Base-by-base conservation (phyloP, 371 early-diverging fungal genomes). In the Apophysomyces sp. region DNA sequence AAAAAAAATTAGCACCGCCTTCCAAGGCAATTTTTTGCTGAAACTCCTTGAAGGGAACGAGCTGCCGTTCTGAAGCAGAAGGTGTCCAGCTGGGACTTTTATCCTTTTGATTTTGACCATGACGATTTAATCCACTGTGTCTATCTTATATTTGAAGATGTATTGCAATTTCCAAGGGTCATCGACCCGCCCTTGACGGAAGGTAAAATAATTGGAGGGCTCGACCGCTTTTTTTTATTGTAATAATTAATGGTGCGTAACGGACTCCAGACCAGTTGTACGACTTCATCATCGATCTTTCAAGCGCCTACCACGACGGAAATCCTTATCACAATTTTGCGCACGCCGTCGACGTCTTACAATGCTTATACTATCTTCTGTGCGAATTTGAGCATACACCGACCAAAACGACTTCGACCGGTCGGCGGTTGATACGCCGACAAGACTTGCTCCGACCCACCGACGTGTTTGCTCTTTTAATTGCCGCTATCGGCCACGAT, bases 291-390 rank as follows among this genome's bases (percentile, higher is more conserved):
- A 67, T 83, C 36, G 85, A 86, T 24, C 65, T 89, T 36, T 77
- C 82, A 51, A 79, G 80, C 31, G 80, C 85, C 1, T 91, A 91
- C 69, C 88, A 88, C 70, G 80, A 84, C 26, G 84, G 78, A 55
- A 93, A 93, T 67, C 87, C 90, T 13, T 92, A 92, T 69, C 94
- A 94, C 72, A 93, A 92, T 77, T 90, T 92, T 71, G 82, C 83
- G 26, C 94, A 94, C 75, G 93, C 94, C 2, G 88, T 92, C 11
- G 94, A 94, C 69, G 93, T 93, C n/a, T 72, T 92, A 16, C 94
- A 94, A 72, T 84, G 90, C 57, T 81, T 86, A 4, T 91, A 82
- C 60, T 89, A 84, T 70, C 86, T 90, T 60, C 68, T 92, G 60
- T 82, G 86, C 68, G 68, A 82, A 52, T 71, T 89, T 57, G 88